phyloP scores from a whole-genome alignment of 129 eudicot species.

The Arctium lappa region DNA sequence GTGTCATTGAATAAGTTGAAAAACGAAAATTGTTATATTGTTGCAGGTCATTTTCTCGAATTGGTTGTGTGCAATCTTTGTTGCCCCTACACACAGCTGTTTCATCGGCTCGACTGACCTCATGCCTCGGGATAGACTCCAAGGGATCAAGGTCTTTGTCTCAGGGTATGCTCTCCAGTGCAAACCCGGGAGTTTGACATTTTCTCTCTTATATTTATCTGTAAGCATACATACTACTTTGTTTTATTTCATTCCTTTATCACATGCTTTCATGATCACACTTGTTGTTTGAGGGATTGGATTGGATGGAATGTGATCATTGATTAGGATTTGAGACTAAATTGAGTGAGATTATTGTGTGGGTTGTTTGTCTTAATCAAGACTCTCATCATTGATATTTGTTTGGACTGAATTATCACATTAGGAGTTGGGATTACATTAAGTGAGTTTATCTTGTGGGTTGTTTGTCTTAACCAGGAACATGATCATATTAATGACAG shows the following conservation, averaged over 20 bases:
- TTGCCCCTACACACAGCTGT: constrained; percentile 69
- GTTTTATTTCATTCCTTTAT: not conserved
- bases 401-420: not conserved
- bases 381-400: not conserved
- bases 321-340: not conserved
- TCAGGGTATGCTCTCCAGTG: constrained; percentile 96
- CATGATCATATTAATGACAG: not conserved
- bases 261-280: not conserved
- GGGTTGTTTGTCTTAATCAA: not conserved
- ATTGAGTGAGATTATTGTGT: not conserved
- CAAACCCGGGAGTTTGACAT: constrained; percentile 89
- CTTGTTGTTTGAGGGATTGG: constrained; percentile 9
- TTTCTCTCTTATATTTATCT: constrained; percentile 39
- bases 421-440: not conserved
- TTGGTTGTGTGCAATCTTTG: constrained; percentile 63
- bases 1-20: not conserved
- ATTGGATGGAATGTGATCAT: not conserved
- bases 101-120: constrained; percentile 75
- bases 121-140: constrained; percentile 72
- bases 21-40: not conserved
- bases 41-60: constrained; percentile 58
- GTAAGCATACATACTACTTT: constrained; percentile 59
- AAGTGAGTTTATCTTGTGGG: not conserved
- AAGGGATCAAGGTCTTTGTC: constrained; percentile 74
- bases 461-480: not conserved